These are phyloP conservation scores for Aspergillus olivimuriae DNA, from an alignment of 495 filamentous ascomycete genomes.

Conservation along the genomic window DNA sequence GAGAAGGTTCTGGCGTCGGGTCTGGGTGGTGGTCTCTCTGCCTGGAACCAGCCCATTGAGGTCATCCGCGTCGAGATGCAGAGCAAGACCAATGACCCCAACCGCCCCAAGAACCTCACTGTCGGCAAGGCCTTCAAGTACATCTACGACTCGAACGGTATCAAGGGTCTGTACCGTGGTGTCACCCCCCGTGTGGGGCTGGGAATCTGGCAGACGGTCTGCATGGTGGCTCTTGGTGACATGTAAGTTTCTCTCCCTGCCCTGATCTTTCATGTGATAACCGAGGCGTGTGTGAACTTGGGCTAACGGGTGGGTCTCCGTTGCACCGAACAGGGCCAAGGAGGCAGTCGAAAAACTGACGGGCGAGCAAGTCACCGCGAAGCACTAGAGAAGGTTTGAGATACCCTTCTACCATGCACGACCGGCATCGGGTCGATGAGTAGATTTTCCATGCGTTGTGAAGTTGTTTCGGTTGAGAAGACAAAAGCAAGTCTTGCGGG, in stretches of 20 bases:
- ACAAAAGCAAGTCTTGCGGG: too few relatives aligned
- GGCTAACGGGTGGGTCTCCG: conserved; percentile 33
- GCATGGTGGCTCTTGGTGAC: conserved; percentile 99
- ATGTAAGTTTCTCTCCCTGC: conserved; percentile 58
- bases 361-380: conserved; percentile 87
- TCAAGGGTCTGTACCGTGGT: conserved; percentile 93
- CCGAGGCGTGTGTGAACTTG: conserved; percentile 19
- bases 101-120: conserved; percentile 97
- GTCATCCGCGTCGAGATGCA: conserved; percentile 99
- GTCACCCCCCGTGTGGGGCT: conserved; percentile 91
- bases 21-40: conserved; percentile 86
- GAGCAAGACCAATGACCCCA: conserved; percentile 95
- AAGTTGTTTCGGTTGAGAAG: too few relatives aligned
- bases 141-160: conserved; percentile 81
- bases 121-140: conserved; percentile 89
- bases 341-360: conserved; percentile 95
- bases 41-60: conserved; percentile 99
- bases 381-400: conserved; percentile 73
- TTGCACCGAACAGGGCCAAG: conserved; percentile 69
- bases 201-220: conserved; percentile 98
- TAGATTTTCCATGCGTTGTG: too few relatives aligned
- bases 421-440: neutral
- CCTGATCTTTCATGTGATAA: conserved; percentile 18
- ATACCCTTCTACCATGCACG: conserved; percentile 39
- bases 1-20: conserved; percentile 90